Evolutionary conservation across 768 basidiomycete species (phyloP), one percentile per base, ranked within the genome.

Genomic region (Tephrocybe sp.): DNA sequence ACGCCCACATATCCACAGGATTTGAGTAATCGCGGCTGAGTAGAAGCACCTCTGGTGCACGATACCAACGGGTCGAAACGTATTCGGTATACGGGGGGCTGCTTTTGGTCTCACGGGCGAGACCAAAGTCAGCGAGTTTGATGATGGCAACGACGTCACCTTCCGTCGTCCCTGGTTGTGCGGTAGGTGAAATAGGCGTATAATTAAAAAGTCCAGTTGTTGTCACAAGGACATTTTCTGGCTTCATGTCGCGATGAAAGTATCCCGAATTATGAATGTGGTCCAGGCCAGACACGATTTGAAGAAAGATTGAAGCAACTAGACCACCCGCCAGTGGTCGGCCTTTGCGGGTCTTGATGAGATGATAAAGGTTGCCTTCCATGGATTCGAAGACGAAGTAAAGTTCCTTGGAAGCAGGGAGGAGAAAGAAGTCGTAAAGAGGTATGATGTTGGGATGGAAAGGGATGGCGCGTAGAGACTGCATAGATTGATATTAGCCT

Each of bases 341-440:
- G 53, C 95, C 94, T 72, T 92, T 93, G 55, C 97, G 87, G 41
- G 94, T 85, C 74, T 96, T 98, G 72, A 98, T 96, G 74, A 99
- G 90, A 68, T 99, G 97, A 72, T 96, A 99, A 42, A 99, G 84
- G 71, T 99, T 98, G 64, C 97, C 97, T 70, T 99, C 97, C 97
- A 99, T 98, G 63, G 94, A 95, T 72, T 99, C 97, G 71, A 99
- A 99, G 41, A 98, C 96, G 65, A 98, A 98, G 70, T 98, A 97
- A 61, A 99, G 90, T 70, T 99, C 95, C 69, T 92, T 93, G 54
- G 92, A 82, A 59, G 86, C 83, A 4, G 97, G 97, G n/a, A 94
- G 84, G 59, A 99, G 90, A 76, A 98, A 99, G 64, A 93, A 95
- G 72, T 99, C 97, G 77, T 98, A 99, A 60, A 99, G 79, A 53